phyloP scores from a whole-genome alignment of 306 rosid genomes.

The Trifolium fragiferum region DNA sequence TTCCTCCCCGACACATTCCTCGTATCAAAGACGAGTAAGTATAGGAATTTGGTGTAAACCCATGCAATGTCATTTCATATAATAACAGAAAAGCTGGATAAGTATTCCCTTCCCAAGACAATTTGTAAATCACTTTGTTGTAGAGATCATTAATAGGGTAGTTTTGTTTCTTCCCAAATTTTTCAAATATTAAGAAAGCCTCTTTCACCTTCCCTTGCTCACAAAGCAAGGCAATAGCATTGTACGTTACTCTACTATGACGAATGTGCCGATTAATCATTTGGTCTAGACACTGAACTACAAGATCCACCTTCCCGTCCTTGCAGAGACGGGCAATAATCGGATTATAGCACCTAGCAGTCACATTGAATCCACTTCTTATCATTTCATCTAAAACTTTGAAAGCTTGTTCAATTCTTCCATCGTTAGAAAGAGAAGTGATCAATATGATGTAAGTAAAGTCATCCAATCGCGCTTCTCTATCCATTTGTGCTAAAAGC shows the following conservation, averaged over 20 bases:
- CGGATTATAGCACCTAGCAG: conserved; percentile 82
- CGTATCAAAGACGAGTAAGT: conserved; percentile 78
- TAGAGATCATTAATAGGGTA: conserved; percentile 61
- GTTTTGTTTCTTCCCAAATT: conserved; percentile 61
- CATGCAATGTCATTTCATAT: conserved; percentile 64
- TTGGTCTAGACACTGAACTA: conserved; percentile 69
- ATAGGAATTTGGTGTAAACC: background rate
- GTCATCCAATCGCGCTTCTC: no score
- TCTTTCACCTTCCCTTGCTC: conserved; percentile 70
- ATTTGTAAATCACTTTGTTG: conserved; percentile 62
- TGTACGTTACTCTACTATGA: conserved; percentile 80
- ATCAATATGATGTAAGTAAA: conserved; percentile 83
- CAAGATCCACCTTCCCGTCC: conserved; percentile 74
- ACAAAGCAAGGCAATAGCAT: conserved; percentile 79
- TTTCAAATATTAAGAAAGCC: conserved; percentile 72
- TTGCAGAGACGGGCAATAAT: conserved; percentile 72
- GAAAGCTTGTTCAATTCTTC: conserved; percentile 78
- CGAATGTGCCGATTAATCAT: conserved; percentile 61
- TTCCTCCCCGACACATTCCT: no score
- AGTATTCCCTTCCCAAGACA: conserved; percentile 92
- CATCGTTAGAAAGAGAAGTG: conserved; percentile 75
- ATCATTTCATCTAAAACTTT: conserved; percentile 80
- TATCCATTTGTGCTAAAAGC: conserved; percentile 79
- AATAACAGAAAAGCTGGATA: conserved; percentile 82
- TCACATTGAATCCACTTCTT: conserved; percentile 62